Conservation (phyloP, 768 basidiomycete genomes). For the Boletus barrowsii region DNA sequence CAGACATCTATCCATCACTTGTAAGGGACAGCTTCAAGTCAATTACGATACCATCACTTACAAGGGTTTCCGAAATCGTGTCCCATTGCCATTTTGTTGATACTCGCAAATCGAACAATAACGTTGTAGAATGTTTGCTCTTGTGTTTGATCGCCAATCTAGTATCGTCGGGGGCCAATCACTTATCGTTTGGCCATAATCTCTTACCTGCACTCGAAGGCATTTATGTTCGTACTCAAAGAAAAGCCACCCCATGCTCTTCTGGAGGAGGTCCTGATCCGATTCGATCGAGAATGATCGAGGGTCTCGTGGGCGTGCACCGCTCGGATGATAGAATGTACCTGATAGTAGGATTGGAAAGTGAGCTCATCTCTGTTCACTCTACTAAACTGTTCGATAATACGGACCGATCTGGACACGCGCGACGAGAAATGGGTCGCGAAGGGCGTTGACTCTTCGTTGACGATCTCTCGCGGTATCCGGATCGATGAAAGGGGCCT, state of each 20-base stretch:
- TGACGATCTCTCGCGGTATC: constrained; percentile 50
- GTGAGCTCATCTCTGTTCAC: background rate
- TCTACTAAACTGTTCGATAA: background rate
- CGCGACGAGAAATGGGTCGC: constrained; percentile 52
- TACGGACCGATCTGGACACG: constrained; percentile 62
- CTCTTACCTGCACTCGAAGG: constrained; percentile 55
- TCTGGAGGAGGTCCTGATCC: constrained; percentile 47
- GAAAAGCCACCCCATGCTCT: constrained; percentile 50
- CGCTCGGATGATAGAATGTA: constrained; percentile 26
- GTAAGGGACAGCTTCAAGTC: constrained; percentile 10
- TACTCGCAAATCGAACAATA: constrained; percentile 53
- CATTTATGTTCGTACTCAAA: constrained; percentile 71
- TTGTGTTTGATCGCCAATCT: constrained; percentile 58
- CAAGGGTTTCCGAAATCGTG: constrained; percentile 65
- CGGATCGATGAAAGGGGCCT: constrained; percentile 56
- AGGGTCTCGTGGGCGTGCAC: constrained; percentile 28
- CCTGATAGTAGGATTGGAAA: constrained; percentile 12
- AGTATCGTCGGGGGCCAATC: background rate
- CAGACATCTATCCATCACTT: constrained; percentile 48
- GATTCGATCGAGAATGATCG: constrained; percentile 72
- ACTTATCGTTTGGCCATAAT: background rate
- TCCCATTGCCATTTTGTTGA: constrained; percentile 59
- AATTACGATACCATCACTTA: constrained; percentile 30
- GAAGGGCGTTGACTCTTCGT: constrained; percentile 41
- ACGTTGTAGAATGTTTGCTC: constrained; percentile 53